Percentiles rank a stretch among this genome's conserved stretches.
Conservation (phyloP, 2,329 filamentous ascomycete genomes). For the Talaromyces islandicus region DNA sequence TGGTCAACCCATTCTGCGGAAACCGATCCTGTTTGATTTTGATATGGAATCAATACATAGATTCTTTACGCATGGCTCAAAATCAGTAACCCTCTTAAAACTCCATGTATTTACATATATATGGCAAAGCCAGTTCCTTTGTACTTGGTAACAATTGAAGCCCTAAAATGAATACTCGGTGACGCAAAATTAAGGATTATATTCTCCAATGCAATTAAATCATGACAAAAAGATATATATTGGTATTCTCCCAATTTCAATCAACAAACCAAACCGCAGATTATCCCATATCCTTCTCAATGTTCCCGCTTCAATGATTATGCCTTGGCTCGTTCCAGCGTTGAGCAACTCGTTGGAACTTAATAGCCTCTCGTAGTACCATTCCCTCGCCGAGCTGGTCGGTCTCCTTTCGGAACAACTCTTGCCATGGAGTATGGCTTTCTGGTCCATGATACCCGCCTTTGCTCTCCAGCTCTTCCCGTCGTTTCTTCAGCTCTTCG, state of each 20-base stretch:
- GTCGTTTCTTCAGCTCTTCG: slow-evolving; percentile 37
- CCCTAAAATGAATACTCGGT: too few species aligned
- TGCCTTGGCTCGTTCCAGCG: slow-evolving; percentile 35
- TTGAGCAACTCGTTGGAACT: slow-evolving; percentile 45
- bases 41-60: not conserved
- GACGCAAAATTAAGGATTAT: too few species aligned
- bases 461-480: slow-evolving; percentile 29
- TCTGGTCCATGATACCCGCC: slow-evolving; percentile 35
- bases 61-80: too few species aligned
- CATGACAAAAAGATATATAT: not conserved
- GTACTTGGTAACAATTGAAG: too few species aligned
- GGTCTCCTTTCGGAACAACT: slow-evolving; percentile 44
- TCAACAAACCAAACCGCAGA: not conserved
- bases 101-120: too few species aligned
- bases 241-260: not conserved
- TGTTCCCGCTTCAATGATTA: slow-evolving; percentile 33
- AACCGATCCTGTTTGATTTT: not conserved
- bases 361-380: slow-evolving; percentile 41
- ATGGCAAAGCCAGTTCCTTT: too few species aligned
- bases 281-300: not conserved
- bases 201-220: too few species aligned
- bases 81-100: too few species aligned
- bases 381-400: slow-evolving; percentile 43
- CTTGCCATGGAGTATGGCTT: slow-evolving; percentile 48
- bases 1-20: too few species aligned